phyloP scores from a whole-genome alignment of 2,329 filamentous ascomycete genomes.

The Colletotrichum ledebouriae region DNA sequence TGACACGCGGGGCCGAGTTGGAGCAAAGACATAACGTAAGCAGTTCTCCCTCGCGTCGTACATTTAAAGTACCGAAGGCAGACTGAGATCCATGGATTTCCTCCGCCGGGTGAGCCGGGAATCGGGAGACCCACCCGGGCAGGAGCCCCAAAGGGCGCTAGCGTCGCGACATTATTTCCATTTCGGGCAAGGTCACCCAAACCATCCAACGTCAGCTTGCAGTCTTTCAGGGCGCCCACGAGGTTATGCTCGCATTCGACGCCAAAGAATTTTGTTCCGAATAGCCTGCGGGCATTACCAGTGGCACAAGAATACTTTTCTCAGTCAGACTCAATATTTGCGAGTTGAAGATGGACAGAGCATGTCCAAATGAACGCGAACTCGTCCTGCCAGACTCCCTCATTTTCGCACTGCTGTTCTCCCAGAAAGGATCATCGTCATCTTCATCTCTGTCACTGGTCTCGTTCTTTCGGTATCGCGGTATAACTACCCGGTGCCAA shows the following conservation, averaged over 20 bases:
- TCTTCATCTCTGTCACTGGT: too few species aligned
- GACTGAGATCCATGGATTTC: not conserved
- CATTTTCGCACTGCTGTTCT: too few species aligned
- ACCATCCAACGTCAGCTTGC: not conserved
- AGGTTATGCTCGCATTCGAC: not conserved
- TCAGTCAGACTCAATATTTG: too few species aligned
- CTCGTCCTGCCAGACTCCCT: too few species aligned
- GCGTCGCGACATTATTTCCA: constrained; percentile 25
- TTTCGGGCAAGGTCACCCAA: not conserved
- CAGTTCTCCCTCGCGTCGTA: not conserved
- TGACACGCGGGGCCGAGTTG: not conserved
- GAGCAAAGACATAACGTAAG: too few species aligned
- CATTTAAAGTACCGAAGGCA: not conserved
- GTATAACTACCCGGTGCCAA: not conserved
- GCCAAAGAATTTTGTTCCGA: not conserved
- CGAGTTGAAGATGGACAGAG: too few species aligned
- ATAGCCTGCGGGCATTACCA: not conserved
- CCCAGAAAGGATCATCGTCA: too few species aligned
- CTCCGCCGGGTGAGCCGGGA: not conserved
- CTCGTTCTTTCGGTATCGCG: not conserved
- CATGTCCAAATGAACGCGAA: too few species aligned
- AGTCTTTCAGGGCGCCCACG: not conserved
- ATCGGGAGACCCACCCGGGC: not conserved
- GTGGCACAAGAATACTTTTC: too few species aligned
- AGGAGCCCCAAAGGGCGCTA: constrained; percentile 1